A percentile compares a stretch with the other conserved stretches of the same genome.
These are phyloP conservation scores for Hordeum marinum DNA, from an alignment of 176 grass and related monocot genomes.

Conservation along the genomic window DNA sequence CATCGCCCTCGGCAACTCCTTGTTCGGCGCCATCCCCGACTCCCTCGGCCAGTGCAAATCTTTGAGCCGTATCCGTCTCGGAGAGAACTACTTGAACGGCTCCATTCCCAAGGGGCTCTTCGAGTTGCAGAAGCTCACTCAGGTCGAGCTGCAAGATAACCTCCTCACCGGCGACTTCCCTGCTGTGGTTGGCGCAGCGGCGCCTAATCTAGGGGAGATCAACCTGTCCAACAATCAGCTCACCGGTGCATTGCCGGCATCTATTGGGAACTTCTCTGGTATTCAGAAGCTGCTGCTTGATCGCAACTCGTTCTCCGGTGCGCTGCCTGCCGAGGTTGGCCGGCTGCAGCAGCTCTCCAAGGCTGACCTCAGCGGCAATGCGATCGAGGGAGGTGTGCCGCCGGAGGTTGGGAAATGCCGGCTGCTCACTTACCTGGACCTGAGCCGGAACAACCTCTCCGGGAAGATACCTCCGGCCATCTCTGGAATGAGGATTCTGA, in stretches of 20 bases:
- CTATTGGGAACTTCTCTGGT: conserved; percentile 78
- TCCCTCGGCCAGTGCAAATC: conserved; percentile 54
- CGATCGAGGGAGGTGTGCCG: conserved; percentile 61
- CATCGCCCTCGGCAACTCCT: conserved; percentile 66
- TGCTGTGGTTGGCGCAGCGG: conserved; percentile 16
- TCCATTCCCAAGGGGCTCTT: conserved; percentile 59
- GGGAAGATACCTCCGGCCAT: conserved; percentile 69
- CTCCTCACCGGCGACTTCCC: conserved; percentile 77
- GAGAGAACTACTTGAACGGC: conserved; percentile 72
- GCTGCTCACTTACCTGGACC: conserved; percentile 79
- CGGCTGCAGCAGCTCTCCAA: conserved; percentile 84
- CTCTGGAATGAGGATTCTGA: conserved; percentile 86
- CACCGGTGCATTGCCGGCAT: conserved; percentile 50
- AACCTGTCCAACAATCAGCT: conserved; percentile 90
- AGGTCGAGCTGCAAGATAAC: conserved; percentile 95
- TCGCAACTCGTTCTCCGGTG: conserved; percentile 63
- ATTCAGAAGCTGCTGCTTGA: conserved; percentile 94
- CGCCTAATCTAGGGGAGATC: conserved; percentile 76
- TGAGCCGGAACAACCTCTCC: conserved; percentile 76
- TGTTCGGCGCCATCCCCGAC: conserved; percentile 64
- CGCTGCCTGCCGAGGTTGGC: conserved; percentile 71
- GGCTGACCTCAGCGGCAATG: conserved; percentile 79
- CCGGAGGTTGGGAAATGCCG: conserved; percentile 77
- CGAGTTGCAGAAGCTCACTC: conserved; percentile 59
- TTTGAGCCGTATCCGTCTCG: conserved; percentile 53